Evolutionary conservation across 2,329 filamentous ascomycete genomes (phyloP).

Genomic region (Ophiostoma fasciatum): DNA sequence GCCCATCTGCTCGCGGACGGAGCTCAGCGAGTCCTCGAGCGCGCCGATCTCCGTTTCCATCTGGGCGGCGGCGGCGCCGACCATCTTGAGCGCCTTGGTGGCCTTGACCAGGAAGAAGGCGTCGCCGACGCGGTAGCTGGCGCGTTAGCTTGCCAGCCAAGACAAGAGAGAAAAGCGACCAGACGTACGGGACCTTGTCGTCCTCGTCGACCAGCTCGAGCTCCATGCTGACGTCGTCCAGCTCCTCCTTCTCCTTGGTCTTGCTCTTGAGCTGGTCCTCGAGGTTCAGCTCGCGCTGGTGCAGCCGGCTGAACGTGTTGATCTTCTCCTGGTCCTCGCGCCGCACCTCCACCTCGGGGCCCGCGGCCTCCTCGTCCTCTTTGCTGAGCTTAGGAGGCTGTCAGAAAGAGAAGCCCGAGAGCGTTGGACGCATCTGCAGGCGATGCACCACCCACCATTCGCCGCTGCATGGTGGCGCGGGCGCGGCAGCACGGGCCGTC

Average conservation of each 20-base stretch:
- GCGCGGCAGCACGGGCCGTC: too few species aligned
- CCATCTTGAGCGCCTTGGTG: slow-evolving; percentile 72
- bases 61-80: slow-evolving; percentile 52
- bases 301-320: slow-evolving; percentile 90
- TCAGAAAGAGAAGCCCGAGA: too few species aligned
- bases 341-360: slow-evolving; percentile 82
- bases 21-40: slow-evolving; percentile 62
- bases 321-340: slow-evolving; percentile 98
- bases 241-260: slow-evolving; percentile 96
- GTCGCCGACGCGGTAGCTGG: slow-evolving; percentile 90
- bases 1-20: slow-evolving; percentile 73
- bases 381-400: slow-evolving; percentile 97
- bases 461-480: slow-evolving; percentile 36
- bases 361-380: slow-evolving; percentile 69
- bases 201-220: slow-evolving; percentile 65
- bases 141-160: not conserved
- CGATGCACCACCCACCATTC: slow-evolving; percentile 45
- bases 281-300: slow-evolving; percentile 66
- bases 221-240: slow-evolving; percentile 83
- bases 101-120: slow-evolving; percentile 82
- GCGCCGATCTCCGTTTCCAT: slow-evolving; percentile 63
- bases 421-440: too few species aligned
- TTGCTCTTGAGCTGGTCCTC: slow-evolving; percentile 72
- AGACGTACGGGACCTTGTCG: slow-evolving; percentile 69
- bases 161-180: not conserved